Evolutionary conservation across 169 alveolate genomes (phyloP), one percentile per base, ranked within the genome.

Genomic region (Babesia ovata): DNA sequence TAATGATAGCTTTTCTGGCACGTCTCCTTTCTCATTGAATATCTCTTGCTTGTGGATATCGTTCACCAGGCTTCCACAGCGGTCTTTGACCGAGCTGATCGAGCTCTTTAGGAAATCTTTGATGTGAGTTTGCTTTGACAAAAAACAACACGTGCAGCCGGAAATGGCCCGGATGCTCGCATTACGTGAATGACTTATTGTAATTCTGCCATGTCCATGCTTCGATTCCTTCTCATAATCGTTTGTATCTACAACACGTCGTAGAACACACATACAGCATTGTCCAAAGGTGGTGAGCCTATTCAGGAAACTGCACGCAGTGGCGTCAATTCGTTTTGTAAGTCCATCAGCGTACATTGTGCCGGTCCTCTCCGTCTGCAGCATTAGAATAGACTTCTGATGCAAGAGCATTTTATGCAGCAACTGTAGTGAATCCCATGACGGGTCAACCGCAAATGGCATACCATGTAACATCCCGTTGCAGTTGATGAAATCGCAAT

Each of bases 71-170:
- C 33, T 54, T 0, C 53, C 66, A 22, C 76, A 67, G 36, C 28
- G 33, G 4, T 13, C 29, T 14, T 39, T 17, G 16, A 58, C 52
- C 0, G 76, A 19, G 17, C 19, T 53, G 10, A 67, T 36, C 6
- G 76, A 67, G 2, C 50, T 24, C n/a, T 24, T 13, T 33, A 67
- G n/a, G 39, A 52, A 67, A 0, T 6, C 8, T n/a, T 33, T n/a
- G 36, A 67, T 33, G 12, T 19, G 0, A 0, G 0, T 28, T 21
- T 67, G 63, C 3, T 3, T 33, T 10, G 44, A 12, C 28, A 28
- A 8, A 22, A 19, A 22, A n/a, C 76, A 67, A 53, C 76, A 67
- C 28, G n/a, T 50, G 39, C 76, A 67, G 33, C n/a, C 26, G 19
- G 59, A 42, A 6, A 65, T 26, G 8, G 54, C 13, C 54, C 13